phyloP scores from a whole-genome alignment of 441 rosid species.

The Populus tomentosa region DNA sequence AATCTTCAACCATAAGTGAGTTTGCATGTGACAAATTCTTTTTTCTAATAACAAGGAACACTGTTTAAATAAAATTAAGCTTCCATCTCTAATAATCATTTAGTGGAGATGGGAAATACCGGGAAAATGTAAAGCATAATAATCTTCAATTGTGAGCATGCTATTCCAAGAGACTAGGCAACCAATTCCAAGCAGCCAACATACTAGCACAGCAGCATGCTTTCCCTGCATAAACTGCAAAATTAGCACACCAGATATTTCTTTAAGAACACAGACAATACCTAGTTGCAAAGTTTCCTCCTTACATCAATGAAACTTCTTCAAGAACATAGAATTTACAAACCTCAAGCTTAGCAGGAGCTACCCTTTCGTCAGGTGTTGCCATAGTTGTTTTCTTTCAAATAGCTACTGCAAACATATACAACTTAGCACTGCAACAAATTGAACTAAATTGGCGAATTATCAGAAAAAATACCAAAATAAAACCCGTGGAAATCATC shows the following conservation, averaged over 20 bases:
- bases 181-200: conserved; percentile 73
- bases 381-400: conserved; percentile 23
- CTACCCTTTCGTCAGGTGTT: neutral
- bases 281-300: neutral
- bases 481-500: too few species aligned
- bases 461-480: too few species aligned
- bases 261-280: neutral
- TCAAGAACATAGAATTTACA: neutral
- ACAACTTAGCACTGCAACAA: neutral
- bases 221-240: conserved; percentile 38
- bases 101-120: conserved; percentile 27
- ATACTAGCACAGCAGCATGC: conserved; percentile 37
- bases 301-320: neutral
- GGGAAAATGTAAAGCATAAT: conserved; percentile 51
- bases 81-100: too few species aligned
- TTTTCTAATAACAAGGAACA: too few species aligned
- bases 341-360: conserved; percentile 37
- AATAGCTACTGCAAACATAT: conserved; percentile 7
- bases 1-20: too few species aligned
- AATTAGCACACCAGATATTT: neutral
- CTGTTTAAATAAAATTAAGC: too few species aligned
- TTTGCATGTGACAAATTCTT: too few species aligned
- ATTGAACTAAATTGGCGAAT: too few species aligned
- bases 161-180: conserved; percentile 71
- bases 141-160: conserved; percentile 62